Evolutionary conservation across 495 filamentous ascomycete species (phyloP), one percentile per base, ranked within the genome.

Genomic region (Penicillium maclennaniae): DNA sequence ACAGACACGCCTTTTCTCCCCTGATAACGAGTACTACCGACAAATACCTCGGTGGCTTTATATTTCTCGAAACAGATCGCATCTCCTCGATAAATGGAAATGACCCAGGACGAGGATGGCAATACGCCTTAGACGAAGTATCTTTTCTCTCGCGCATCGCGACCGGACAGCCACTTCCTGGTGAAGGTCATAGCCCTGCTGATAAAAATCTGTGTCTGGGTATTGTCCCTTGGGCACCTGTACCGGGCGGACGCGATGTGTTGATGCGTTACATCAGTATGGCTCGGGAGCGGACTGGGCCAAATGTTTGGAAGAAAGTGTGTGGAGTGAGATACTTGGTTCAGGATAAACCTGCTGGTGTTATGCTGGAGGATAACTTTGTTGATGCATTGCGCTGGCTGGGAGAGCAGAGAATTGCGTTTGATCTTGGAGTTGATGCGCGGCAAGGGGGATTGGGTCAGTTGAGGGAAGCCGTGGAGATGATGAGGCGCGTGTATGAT

Each of bases 381-480:
- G 73, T 90, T 49, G 82, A 82, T 12, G 81, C 84, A n/a, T 49
- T 96, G 64, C 81, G 80, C 65, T 77, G 84, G 69, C 66, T 93
- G 49, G 84, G 88, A 10, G 68, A 70, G 56, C 69, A 80, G 55
- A 73, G 81, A 23, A 72, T 83, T 53, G 76, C 79, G 1, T 96
- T 96, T 72, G 91, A 96, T 67, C 65, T 95, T 1, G 91, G 88
- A 1, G 81, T 95, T 14, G 90, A 95, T 74, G 81, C 86, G 40
- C 76, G 83, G 54, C 75, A 78, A 40, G 79, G 81, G 20, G 89
- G 89, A 25, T 63, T 83, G 40, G 80, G 75, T 69, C 89, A 92
- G 73, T 67, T 95, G 40, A 80, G 85, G 51, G 83, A 88, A 59
- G 78, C 83, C 5, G 81, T 86, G 40, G 80, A 85, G 65, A 85